Conservation (phyloP, 106 monocot genomes). For the Cymbidium sinense region DNA sequence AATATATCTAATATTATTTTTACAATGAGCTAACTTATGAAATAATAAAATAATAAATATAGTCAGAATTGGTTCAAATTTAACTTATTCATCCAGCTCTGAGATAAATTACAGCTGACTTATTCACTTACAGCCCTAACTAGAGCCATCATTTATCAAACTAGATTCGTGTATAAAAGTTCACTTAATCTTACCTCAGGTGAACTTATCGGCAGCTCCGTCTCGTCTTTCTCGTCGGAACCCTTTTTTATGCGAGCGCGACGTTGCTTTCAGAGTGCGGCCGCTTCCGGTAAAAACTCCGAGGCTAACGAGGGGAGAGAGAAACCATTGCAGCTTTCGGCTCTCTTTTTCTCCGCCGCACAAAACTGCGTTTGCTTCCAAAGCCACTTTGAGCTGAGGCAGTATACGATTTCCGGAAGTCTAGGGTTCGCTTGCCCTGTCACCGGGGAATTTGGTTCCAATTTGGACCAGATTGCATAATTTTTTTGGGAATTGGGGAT, state of each 20-base stretch:
- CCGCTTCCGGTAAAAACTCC: constrained; percentile 8
- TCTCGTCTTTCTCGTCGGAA: constrained; percentile 6
- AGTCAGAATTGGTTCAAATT: too few relatives aligned
- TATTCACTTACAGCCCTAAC: too few relatives aligned
- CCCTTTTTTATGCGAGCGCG: background rate
- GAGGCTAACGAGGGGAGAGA: background rate
- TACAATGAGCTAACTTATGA: too few relatives aligned
- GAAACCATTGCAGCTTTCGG: background rate
- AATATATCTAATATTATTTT: too few relatives aligned
- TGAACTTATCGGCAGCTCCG: background rate
- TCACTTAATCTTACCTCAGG: background rate
- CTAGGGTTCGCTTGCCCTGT: background rate
- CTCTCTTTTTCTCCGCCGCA: background rate
- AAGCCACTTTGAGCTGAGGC: background rate
- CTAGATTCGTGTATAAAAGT: background rate
- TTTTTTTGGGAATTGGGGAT: background rate
- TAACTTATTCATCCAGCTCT: too few relatives aligned
- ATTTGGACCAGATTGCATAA: background rate
- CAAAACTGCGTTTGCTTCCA: background rate
- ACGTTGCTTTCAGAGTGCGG: constrained; percentile 7
- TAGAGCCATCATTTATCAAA: too few relatives aligned
- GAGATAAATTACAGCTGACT: too few relatives aligned
- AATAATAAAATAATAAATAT: too few relatives aligned
- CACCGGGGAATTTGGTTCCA: background rate
- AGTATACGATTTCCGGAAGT: background rate